Percentiles rank a stretch among this genome's conserved stretches.
These are phyloP conservation scores for Erysiphe pulchra DNA, from an alignment of 2,329 filamentous ascomycete species.

Conservation along the genomic window DNA sequence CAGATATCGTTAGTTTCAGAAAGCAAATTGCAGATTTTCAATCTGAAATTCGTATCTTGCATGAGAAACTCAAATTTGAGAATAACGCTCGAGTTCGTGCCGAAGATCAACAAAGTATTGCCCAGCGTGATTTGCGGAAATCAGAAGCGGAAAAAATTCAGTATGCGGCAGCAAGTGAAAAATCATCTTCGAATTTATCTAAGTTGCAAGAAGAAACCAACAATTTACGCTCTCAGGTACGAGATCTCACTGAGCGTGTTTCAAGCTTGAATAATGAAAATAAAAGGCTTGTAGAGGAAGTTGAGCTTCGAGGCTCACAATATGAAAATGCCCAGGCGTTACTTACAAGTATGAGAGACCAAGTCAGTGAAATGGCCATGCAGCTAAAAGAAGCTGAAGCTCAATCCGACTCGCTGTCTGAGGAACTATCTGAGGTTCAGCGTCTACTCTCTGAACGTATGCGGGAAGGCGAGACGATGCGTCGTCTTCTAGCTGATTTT, in stretches of 20 bases:
- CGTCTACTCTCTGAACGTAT: slow-evolving; percentile 67
- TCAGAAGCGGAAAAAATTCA: slow-evolving; percentile 61
- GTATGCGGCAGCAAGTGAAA: slow-evolving; percentile 46
- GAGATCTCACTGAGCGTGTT: slow-evolving; percentile 49
- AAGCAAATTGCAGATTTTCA: slow-evolving; percentile 50
- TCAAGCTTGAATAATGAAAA: slow-evolving; percentile 43
- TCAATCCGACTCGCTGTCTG: slow-evolving; percentile 65
- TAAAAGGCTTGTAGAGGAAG: slow-evolving; percentile 45
- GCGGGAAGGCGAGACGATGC: slow-evolving; percentile 85
- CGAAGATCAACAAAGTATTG: slow-evolving; percentile 53
- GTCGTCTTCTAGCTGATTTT: slow-evolving; percentile 62
- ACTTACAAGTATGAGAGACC: slow-evolving; percentile 79
- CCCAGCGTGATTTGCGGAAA: slow-evolving; percentile 52
- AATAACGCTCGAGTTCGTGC: slow-evolving; percentile 43
- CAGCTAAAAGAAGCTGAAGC: slow-evolving; percentile 77
- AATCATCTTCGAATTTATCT: slow-evolving; percentile 40
- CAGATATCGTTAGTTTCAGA: slow-evolving; percentile 45
- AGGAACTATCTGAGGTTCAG: slow-evolving; percentile 76
- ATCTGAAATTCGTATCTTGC: slow-evolving; percentile 47
- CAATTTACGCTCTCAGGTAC: slow-evolving; percentile 34
- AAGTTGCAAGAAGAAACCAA: slow-evolving; percentile 46
- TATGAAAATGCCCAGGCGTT: slow-evolving; percentile 66
- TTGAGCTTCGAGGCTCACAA: slow-evolving; percentile 62
- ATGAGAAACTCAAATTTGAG: slow-evolving; percentile 55
- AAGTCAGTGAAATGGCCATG: slow-evolving; percentile 63